Base-by-base conservation (phyloP, 768 basidiomycete species). In the Amyloporia xantha region DNA sequence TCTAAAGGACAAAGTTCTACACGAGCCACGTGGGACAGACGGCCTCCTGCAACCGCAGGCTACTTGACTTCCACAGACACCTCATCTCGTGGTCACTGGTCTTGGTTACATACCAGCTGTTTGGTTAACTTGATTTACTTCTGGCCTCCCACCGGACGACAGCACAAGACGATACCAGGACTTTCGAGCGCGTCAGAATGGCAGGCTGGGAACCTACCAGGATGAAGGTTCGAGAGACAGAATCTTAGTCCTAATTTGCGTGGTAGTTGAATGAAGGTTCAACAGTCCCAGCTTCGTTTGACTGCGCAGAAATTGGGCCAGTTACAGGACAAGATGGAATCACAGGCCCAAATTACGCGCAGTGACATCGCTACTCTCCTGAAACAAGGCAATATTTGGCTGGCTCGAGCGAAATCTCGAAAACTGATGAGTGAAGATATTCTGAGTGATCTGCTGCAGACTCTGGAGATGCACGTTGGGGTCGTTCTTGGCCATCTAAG, bases 401-500 rank as follows among this genome's bases (percentile, higher is more conserved):
- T 85, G 25, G 87, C 87, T 11, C 78, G 86, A 41, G 73, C 77
- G n/a, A 88, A 86, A 67, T 82, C 82, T 1, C 82, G 82, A 61
- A 79, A 75, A 57, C 62, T 84, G 41, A 74, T 85, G 21, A 69
- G 75, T 35, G 82, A 86, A 41, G 85, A 88, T 57, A 66, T 70
- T 7, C 68, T 74, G 52, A 76, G 73, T 7, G 81, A 84, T 57
- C 56, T 86, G n/a, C 57, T 86, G 51, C 83, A 82, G 62, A 70
- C 73, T 23, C 49, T 89, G 51, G 84, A 81, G 62, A 80, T 79
- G 75, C 71, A 84, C 55, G 66, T 86, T 26, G 80, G 82, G n/a
- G 67, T 76, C 19, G 56, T 88, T 17, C 61, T 82, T 23, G 77
- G 80, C 52, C 77, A 76, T 59, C 72, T 80, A 50, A 63, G 66